A percentile compares a stretch with the other conserved stretches of the same genome.
phyloP scores from a whole-genome alignment of 805 yeast species.

The Kuraishia hungarica region DNA sequence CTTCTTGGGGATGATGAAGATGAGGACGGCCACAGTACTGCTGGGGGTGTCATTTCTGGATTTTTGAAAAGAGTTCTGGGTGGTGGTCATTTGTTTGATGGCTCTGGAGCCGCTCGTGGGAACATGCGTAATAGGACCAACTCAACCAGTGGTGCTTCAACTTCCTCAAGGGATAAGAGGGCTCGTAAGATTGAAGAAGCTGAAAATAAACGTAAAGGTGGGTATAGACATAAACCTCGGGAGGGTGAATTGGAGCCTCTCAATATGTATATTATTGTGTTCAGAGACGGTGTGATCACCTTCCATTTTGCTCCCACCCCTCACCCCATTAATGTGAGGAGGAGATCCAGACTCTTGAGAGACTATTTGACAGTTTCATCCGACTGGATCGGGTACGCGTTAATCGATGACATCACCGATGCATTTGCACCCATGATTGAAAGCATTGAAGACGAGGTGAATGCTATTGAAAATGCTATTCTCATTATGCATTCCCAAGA shows the following conservation, averaged over 20 bases:
- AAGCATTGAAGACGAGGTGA: slow-evolving; percentile 89
- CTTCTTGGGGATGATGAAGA: neutral
- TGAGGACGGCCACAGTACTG: slow-evolving; percentile 6
- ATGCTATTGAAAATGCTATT: slow-evolving; percentile 89
- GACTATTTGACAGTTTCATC: slow-evolving; percentile 88
- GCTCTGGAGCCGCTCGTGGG: neutral
- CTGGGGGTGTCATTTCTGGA: neutral
- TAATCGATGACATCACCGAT: slow-evolving; percentile 95
- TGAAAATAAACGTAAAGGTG: slow-evolving; percentile 10
- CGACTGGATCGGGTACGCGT: slow-evolving; percentile 96
- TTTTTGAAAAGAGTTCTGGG: neutral
- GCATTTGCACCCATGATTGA: slow-evolving; percentile 96
- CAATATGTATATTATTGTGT: slow-evolving; percentile 88
- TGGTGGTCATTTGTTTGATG: neutral
- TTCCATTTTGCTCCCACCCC: slow-evolving; percentile 94
- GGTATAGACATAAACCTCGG: slow-evolving; percentile 12
- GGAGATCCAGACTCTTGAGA: slow-evolving; percentile 79
- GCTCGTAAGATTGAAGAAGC: slow-evolving; percentile 6
- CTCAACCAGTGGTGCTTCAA: neutral
- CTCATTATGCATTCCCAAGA: slow-evolving; percentile 69
- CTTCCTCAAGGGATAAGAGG: neutral
- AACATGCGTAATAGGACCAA: neutral
- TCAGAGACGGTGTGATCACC: slow-evolving; percentile 83
- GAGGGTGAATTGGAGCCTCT: slow-evolving; percentile 72
- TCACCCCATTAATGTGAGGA: slow-evolving; percentile 90